phyloP scores from a whole-genome alignment of 2,329 filamentous ascomycete genomes.

The Botrytis squamosa region DNA sequence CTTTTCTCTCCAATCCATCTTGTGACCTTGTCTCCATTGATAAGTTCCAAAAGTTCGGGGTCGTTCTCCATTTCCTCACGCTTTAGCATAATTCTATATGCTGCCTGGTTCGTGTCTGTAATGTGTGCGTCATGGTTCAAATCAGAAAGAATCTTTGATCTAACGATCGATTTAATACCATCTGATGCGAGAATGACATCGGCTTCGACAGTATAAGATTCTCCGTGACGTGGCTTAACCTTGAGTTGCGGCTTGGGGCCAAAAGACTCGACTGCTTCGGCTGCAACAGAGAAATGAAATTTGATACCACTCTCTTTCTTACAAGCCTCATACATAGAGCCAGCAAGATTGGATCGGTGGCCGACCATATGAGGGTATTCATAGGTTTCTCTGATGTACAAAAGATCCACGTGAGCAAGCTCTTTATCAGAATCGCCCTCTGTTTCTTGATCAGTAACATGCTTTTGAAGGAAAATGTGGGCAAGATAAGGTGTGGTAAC shows the following conservation, averaged over 20 bases:
- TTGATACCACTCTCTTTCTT: constrained; percentile 59
- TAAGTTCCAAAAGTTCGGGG: constrained; percentile 55
- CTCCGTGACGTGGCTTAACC: constrained; percentile 54
- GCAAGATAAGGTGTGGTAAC: neutral
- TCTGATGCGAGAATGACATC: constrained; percentile 55
- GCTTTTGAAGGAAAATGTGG: neutral
- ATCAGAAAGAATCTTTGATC: constrained; percentile 54
- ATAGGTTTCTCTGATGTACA: constrained; percentile 64
- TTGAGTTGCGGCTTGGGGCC: constrained; percentile 59
- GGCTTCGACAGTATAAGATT: constrained; percentile 49
- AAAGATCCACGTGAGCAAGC: constrained; percentile 68
- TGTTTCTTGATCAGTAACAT: constrained; percentile 29
- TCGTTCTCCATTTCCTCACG: constrained; percentile 66
- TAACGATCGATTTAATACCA: constrained; percentile 54
- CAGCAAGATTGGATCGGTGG: constrained; percentile 70
- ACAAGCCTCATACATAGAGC: constrained; percentile 69
- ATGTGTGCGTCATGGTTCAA: constrained; percentile 49
- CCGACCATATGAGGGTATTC: constrained; percentile 64
- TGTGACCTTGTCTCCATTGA: constrained; percentile 65
- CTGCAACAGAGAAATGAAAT: constrained; percentile 64
- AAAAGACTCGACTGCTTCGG: constrained; percentile 58
- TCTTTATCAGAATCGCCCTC: constrained; percentile 68
- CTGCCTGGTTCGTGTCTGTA: constrained; percentile 71
- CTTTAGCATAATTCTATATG: constrained; percentile 75
- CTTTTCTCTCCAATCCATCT: constrained; percentile 74